phyloP scores from a whole-genome alignment of 768 basidiomycete genomes.

The Termitomyces sp. region DNA sequence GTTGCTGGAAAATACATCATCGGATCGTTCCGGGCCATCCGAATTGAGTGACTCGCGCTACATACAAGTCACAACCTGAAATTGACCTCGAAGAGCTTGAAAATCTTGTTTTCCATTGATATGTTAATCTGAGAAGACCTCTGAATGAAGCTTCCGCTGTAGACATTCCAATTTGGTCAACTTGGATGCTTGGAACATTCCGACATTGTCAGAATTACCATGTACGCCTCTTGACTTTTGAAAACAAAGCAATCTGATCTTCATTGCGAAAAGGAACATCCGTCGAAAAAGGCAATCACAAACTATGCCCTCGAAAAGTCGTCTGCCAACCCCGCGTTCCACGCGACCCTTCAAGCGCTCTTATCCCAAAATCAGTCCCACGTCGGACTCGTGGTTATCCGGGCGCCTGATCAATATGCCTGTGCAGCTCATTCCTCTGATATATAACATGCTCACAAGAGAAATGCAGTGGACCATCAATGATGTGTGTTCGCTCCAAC shows the following conservation, averaged over 20 bases:
- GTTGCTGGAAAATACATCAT: too few species aligned
- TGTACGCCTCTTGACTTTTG: constrained; percentile 28
- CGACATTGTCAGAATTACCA: constrained; percentile 30
- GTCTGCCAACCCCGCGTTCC: constrained; percentile 39
- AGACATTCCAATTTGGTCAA: too few species aligned
- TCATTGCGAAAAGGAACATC: constrained; percentile 47
- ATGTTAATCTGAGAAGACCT: too few species aligned
- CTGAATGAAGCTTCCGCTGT: too few species aligned
- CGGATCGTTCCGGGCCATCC: too few species aligned
- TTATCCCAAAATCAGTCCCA: constrained; percentile 47
- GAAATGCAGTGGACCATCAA: constrained; percentile 73
- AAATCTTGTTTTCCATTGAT: too few species aligned
- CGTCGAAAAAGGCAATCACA: constrained; percentile 63
- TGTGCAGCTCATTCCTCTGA: constrained; percentile 83
- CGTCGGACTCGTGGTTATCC: constrained; percentile 76
- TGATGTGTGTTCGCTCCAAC: constrained; percentile 42
- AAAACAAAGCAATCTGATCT: background rate
- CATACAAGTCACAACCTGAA: too few species aligned
- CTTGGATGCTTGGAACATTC: too few species aligned
- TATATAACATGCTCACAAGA: constrained; percentile 84
- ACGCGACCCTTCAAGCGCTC: constrained; percentile 46
- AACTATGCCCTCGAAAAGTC: constrained; percentile 63
- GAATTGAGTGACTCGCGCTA: too few species aligned
- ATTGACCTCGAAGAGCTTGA: too few species aligned
- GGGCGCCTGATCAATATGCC: constrained; percentile 96